Evolutionary conservation across 208 protist genomes (phyloP).

Genomic region (Angomonas ambiguus): DNA sequence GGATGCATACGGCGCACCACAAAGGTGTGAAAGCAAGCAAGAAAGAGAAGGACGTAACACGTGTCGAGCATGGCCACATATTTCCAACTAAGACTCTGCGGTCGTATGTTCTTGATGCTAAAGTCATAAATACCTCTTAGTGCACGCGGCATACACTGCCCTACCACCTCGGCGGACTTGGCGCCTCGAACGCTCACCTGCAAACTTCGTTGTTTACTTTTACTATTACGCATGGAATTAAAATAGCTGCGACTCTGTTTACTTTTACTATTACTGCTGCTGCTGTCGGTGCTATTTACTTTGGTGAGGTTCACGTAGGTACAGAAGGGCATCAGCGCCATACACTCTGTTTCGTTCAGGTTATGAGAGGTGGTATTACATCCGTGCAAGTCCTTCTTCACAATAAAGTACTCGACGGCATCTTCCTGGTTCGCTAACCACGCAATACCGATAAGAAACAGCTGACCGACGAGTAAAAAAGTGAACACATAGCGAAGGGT

Average conservation of each 20-base stretch:
- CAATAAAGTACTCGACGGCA: constrained; percentile 35
- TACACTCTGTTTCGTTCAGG: constrained; percentile 48
- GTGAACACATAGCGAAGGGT: constrained; percentile 71
- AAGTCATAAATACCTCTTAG: constrained; percentile 79
- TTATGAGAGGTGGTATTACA: constrained; percentile 28
- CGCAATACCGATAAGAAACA: constrained; percentile 73
- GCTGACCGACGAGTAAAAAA: constrained; percentile 47
- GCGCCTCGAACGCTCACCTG: neutral
- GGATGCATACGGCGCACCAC: constrained; percentile 27
- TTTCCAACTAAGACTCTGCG: constrained; percentile 51
- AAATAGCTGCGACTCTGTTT: neutral
- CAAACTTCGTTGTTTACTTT: too few relatives aligned
- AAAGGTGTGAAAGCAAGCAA: constrained; percentile 40
- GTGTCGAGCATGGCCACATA: constrained; percentile 59
- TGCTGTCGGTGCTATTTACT: neutral
- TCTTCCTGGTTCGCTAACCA: constrained; percentile 41
- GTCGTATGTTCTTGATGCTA: constrained; percentile 65
- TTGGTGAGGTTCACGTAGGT: constrained; percentile 15
- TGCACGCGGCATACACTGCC: constrained; percentile 41
- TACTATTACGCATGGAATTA: too few relatives aligned
- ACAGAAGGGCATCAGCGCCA: constrained; percentile 52
- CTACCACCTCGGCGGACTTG: constrained; percentile 15
- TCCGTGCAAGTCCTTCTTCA: constrained; percentile 32
- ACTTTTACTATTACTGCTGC: neutral
- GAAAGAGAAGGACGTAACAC: constrained; percentile 50